These are phyloP conservation scores for Oldenlandia corymbosa DNA, from an alignment of 257 asterid genomes.

Conservation along the genomic window DNA sequence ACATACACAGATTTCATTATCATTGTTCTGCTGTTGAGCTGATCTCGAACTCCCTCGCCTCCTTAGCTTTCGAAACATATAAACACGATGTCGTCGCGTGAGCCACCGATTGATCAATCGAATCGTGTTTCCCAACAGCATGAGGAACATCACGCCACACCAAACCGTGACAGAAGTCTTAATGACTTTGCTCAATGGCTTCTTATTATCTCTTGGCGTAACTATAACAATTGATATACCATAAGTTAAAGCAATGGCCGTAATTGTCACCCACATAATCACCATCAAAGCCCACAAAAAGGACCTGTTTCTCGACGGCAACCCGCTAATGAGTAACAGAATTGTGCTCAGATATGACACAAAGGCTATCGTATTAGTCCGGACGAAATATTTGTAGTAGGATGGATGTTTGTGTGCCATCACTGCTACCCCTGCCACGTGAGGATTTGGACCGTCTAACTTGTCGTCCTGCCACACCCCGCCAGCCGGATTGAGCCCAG, in stretches of 20 bases:
- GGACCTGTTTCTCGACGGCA: slow-evolving; percentile 31
- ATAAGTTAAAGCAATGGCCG: slow-evolving; percentile 37
- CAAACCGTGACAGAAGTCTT: slow-evolving; percentile 22
- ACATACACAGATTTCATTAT: too few relatives aligned
- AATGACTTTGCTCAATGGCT: slow-evolving; percentile 21
- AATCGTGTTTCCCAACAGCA: slow-evolving; percentile 36
- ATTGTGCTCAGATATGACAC: slow-evolving; percentile 22
- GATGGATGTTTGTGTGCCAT: slow-evolving; percentile 32
- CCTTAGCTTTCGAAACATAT: neutral
- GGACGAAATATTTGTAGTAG: slow-evolving; percentile 23
- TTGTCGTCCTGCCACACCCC: neutral
- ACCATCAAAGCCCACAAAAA: slow-evolving; percentile 49
- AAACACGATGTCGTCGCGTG: slow-evolving; percentile 10
- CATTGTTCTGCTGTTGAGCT: too few relatives aligned
- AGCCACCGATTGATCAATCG: slow-evolving; percentile 20
- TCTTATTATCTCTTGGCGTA: slow-evolving; percentile 11
- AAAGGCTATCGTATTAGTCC: slow-evolving; percentile 39
- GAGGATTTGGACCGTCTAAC: neutral
- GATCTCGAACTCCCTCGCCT: neutral
- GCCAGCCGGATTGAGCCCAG: neutral
- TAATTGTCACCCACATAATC: slow-evolving; percentile 47
- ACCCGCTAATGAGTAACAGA: slow-evolving; percentile 47
- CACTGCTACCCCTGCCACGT: slow-evolving; percentile 38
- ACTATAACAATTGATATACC: slow-evolving; percentile 19
- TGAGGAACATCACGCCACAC: slow-evolving; percentile 34